Evolutionary conservation across 2,329 filamentous ascomycete species (phyloP).

Genomic region (Epichloe elymi): DNA sequence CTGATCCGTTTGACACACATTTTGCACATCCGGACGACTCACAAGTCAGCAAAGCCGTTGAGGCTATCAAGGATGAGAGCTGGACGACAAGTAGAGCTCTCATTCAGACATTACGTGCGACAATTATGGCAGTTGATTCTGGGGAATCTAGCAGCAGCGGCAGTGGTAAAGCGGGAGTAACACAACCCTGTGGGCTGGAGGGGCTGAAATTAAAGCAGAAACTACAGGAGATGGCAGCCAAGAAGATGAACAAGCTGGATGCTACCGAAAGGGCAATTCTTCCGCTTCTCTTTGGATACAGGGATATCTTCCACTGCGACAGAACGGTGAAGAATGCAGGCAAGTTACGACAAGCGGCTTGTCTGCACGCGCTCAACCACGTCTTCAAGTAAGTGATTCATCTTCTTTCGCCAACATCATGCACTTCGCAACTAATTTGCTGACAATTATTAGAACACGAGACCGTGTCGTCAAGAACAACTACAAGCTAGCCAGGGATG

Average conservation of each 20-base stretch:
- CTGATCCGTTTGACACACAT: constrained; percentile 70
- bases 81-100: constrained; percentile 38
- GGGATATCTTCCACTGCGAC: constrained; percentile 65
- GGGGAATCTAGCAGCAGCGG: constrained; percentile 9
- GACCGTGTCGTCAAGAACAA: constrained; percentile 91
- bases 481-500: constrained; percentile 56
- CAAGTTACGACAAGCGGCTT: constrained; percentile 56
- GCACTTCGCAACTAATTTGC: not conserved
- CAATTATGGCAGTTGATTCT: constrained; percentile 32
- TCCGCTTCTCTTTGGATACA: constrained; percentile 66
- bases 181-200: constrained; percentile 41
- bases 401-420: not conserved
- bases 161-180: constrained; percentile 14
- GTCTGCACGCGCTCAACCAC: constrained; percentile 82
- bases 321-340: constrained; percentile 56
- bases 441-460: constrained; percentile 49
- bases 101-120: constrained; percentile 33
- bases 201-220: constrained; percentile 47
- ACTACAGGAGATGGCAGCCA: constrained; percentile 40
- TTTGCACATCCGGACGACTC: constrained; percentile 57
- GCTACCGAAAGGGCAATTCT: constrained; percentile 51
- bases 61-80: constrained; percentile 33
- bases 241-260: constrained; percentile 44
- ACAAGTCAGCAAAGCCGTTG: constrained; percentile 39
- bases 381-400: constrained; percentile 56